These are phyloP conservation scores for Apiotrichum laibachii DNA, from an alignment of 1,284 basidiomycete genomes.

Conservation along the genomic window DNA sequence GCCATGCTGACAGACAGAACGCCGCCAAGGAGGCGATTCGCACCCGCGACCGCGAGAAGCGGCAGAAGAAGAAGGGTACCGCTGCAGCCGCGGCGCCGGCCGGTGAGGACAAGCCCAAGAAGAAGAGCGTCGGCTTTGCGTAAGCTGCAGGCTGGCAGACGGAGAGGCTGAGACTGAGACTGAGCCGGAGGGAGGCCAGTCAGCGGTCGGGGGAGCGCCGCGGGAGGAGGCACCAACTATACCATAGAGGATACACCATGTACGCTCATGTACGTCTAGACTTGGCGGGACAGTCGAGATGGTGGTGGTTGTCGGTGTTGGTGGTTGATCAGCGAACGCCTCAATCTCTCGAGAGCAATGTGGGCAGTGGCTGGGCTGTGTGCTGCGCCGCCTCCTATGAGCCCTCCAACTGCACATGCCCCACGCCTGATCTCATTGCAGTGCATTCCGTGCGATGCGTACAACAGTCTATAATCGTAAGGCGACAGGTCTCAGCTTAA, in stretches of 20 bases:
- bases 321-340: too few species aligned
- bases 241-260: neutral
- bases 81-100: neutral
- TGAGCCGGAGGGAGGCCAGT: neutral
- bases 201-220: neutral
- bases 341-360: too few species aligned
- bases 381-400: too few species aligned
- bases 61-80: constrained; percentile 21
- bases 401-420: too few species aligned
- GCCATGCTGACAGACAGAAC: constrained; percentile 7
- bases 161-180: neutral
- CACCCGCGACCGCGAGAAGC: constrained; percentile 24
- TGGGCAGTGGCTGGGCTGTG: too few species aligned
- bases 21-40: constrained; percentile 18
- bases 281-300: neutral
- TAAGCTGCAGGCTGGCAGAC: neutral
- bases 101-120: constrained; percentile 9
- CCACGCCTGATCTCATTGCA: too few species aligned
- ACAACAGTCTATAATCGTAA: neutral
- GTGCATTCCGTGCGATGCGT: neutral
- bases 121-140: constrained; percentile 24
- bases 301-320: too few species aligned
- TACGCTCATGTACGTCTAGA: constrained; percentile 4
- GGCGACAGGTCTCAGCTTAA: too few species aligned
- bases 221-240: neutral